Evolutionary conservation across 495 filamentous ascomycete species (phyloP), one percentile per base, ranked within the genome.

Genomic region (Geoglossum glabrum): DNA sequence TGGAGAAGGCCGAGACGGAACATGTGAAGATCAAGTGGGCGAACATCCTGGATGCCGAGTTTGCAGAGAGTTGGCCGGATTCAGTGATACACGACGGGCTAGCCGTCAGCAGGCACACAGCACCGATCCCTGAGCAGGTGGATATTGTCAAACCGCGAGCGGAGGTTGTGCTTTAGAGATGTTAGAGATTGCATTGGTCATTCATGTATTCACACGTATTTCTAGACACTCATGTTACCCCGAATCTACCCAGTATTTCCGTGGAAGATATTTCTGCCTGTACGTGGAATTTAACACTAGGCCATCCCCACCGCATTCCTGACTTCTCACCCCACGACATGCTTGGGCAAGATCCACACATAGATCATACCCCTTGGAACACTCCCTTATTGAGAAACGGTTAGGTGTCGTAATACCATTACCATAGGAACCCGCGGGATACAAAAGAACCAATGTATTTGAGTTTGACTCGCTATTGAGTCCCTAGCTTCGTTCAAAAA

Each of bases 11-110:
- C 7, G 64, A 65, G 50, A 67, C 64, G 28, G 64, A 72, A 46
- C 67, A 63, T 21, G 72, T 83, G 28, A 72, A 74, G 62, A 73
- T 94, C 28, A 77, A 78, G 66, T 94, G 89, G 89, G 72, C 69
- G 7, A 74, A 90, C 69, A 61, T 80, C 30, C 65, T 76, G 55
- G 82, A 90, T 70, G 74, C 76, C 27, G 74, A 79, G 55, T 83
- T 72, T 68, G 88, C 86, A 23, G 63, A 72, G 62, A 61, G 66
- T 8, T 95, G 89, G 89, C 73, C 84, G 19, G 67, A 71, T 3
- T 76, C 73, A n/a, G 84, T 93, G 54, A 65, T 71, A 25, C 89
- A 94, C 64, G 73, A 73, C 59, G 67, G 70, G 58, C 61, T 77
- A 66, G 38, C 4, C 21, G 11, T 17, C 19, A 30, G 9, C 36